These are phyloP conservation scores for Lasiodiplodia gonubiensis DNA, from an alignment of 2,329 filamentous ascomycete genomes.

Conservation along the genomic window DNA sequence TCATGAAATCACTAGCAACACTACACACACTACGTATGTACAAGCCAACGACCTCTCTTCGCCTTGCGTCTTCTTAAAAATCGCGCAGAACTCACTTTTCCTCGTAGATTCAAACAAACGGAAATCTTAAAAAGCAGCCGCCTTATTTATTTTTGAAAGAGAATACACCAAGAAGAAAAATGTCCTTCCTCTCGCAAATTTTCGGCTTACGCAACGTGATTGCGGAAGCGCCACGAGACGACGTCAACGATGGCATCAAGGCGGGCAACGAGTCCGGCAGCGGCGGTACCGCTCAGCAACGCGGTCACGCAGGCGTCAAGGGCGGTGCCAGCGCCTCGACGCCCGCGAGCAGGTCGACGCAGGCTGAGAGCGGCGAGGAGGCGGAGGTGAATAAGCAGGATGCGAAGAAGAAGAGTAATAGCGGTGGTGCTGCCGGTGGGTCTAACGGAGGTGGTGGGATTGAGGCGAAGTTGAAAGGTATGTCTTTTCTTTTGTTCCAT, in stretches of 20 bases:
- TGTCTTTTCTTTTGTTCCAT: neutral
- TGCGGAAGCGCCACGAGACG: neutral
- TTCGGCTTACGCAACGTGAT: neutral
- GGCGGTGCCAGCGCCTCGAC: neutral
- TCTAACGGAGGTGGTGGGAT: neutral
- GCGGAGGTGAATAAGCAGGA: neutral
- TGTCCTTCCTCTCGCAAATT: neutral
- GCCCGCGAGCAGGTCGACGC: neutral
- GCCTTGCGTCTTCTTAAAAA: neutral
- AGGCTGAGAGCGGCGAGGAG: neutral
- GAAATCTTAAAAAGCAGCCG: neutral
- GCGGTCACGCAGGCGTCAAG: neutral
- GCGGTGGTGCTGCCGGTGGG: too few relatives aligned
- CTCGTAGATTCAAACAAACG: neutral
- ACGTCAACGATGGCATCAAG: neutral
- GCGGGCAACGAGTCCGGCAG: neutral
- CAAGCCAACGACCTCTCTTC: neutral
- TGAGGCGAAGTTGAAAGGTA: slow-evolving; percentile 8
- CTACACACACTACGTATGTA: neutral
- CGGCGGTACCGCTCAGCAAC: neutral
- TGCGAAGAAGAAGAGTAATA: neutral
- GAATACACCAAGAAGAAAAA: neutral
- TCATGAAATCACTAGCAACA: neutral
- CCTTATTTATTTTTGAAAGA: too few relatives aligned
- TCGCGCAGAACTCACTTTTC: neutral